Evolutionary conservation across 805 yeast genomes (phyloP).

Genomic region (Wickerhamiella hasegawae): DNA sequence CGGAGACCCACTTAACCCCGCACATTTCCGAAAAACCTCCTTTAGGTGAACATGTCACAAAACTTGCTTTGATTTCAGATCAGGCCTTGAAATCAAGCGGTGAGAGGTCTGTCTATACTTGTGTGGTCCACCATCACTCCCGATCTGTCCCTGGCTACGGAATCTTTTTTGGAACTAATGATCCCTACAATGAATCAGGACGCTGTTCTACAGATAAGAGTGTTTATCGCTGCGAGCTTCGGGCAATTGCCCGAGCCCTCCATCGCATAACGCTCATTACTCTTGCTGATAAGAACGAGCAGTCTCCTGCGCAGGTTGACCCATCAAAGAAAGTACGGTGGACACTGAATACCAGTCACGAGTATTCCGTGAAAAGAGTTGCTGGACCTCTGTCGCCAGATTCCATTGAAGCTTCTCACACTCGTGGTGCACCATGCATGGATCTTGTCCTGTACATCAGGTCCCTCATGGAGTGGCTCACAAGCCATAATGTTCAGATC

Average conservation of each 20-base stretch:
- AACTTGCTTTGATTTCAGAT: no score
- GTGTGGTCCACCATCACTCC: slow-evolving; percentile 1
- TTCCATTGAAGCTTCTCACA: slow-evolving; percentile 1
- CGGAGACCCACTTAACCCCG: no score
- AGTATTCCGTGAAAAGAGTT: slow-evolving; percentile 3
- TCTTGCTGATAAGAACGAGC: no score
- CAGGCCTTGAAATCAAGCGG: no score
- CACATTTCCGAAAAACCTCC: no score
- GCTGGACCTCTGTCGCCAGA: not conserved
- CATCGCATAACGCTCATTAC: not conserved
- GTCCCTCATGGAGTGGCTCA: slow-evolving; percentile 3
- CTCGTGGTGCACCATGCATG: slow-evolving; percentile 7
- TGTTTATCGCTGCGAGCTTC: slow-evolving; percentile 6
- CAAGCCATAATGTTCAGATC: not conserved
- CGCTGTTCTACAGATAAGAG: slow-evolving; percentile 3
- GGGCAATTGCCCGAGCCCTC: slow-evolving; percentile 5
- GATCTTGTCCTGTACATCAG: slow-evolving; percentile 7
- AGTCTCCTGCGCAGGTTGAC: not conserved
- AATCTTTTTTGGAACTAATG: slow-evolving; percentile 5
- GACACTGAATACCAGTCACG: slow-evolving; percentile 5
- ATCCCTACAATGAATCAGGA: slow-evolving; percentile 4
- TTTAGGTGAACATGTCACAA: no score
- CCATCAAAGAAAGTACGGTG: not conserved
- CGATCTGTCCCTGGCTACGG: slow-evolving; percentile 5
- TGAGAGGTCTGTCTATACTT: slow-evolving; percentile 1